A percentile compares a stretch with the other conserved stretches of the same genome.
Conservation (phyloP, 2,329 filamentous ascomycete genomes). For the Venturia effusa region DNA sequence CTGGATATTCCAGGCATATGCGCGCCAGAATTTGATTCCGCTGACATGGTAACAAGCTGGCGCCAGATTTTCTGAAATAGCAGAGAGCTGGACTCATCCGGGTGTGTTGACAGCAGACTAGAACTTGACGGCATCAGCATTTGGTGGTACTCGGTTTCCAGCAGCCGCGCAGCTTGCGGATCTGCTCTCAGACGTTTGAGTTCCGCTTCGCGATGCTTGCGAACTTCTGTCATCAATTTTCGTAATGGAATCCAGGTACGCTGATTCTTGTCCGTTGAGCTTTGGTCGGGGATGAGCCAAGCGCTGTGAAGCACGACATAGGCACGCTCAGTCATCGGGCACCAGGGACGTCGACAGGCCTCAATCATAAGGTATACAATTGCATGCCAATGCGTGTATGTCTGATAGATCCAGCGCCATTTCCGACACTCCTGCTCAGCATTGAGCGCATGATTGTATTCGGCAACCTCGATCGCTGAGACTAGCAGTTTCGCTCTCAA, state of each 20-base stretch:
- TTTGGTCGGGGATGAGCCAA: constrained; percentile 30
- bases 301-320: constrained; percentile 21
- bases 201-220: constrained; percentile 24
- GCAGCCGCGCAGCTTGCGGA: constrained; percentile 15
- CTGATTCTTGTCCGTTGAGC: constrained; percentile 21
- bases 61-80: neutral
- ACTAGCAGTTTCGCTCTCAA: constrained; percentile 37
- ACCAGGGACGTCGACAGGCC: constrained; percentile 14
- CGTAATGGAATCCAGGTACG: constrained; percentile 26
- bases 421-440: constrained; percentile 13
- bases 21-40: neutral
- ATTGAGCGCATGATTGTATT: constrained; percentile 22
- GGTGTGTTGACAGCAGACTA: constrained; percentile 11
- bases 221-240: constrained; percentile 22
- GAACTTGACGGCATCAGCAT: constrained; percentile 20
- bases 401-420: constrained; percentile 18
- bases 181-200: constrained; percentile 21
- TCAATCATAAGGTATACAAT: constrained; percentile 16
- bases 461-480: constrained; percentile 43
- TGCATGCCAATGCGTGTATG: constrained; percentile 17
- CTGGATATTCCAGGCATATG: neutral
- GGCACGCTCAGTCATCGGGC: constrained; percentile 15
- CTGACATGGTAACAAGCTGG: constrained; percentile 1
- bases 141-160: constrained; percentile 17
- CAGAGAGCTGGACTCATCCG: neutral